Base-by-base conservation (phyloP, 176 grass and related monocot species). In the Ensete ventricosum region DNA sequence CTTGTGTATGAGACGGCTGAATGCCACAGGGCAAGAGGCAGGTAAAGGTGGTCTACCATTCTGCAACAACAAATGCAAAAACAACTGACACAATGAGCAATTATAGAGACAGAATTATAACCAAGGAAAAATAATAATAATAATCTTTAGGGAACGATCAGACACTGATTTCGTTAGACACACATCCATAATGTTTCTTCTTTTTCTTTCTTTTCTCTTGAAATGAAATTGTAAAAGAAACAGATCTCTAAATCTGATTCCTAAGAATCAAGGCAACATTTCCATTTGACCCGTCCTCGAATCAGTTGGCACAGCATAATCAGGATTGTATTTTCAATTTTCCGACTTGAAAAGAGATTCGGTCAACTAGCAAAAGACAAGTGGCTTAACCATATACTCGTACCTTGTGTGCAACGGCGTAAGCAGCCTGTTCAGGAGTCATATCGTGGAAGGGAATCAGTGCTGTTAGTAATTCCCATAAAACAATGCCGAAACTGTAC, bases 381-480 rank as follows among this genome's bases (percentile, higher is more conserved):
- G 3, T 13, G 14, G 10, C 8, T 14, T 23, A 43, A 43, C 34
- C 0, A 43, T 43, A 0, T 43, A 43, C 34, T 43, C 34, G 5
- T 95, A 99, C 96, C 90, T 99, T 99, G 50, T 94, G 84, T 14
- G 88, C 88, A 77, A 99, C 96, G 74, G 96, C 91, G 65, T 91
- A 83, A n/a, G 96, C 91, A 71, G 96, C 91, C 64, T 99, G 96
- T 76, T 99, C 96, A 0, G 91, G 96, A 59, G 88, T 91, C 86
- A 99, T 89, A 22, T 93, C 96, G 19, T 84, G 87, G 76, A 99
- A 99, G 0, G 96, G 96, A 69, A 99, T 83, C 73, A 89, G 68
- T 43, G 88, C 84, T 9, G 96, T 99, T 76, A 99, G 69, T 43
- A 99, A 80, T 84, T 99, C 96, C 96, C 96, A 99, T 72, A 99